These are phyloP conservation scores for Wilhelminamyces savonicus DNA, from an alignment of 805 yeast species.

Conservation along the genomic window DNA sequence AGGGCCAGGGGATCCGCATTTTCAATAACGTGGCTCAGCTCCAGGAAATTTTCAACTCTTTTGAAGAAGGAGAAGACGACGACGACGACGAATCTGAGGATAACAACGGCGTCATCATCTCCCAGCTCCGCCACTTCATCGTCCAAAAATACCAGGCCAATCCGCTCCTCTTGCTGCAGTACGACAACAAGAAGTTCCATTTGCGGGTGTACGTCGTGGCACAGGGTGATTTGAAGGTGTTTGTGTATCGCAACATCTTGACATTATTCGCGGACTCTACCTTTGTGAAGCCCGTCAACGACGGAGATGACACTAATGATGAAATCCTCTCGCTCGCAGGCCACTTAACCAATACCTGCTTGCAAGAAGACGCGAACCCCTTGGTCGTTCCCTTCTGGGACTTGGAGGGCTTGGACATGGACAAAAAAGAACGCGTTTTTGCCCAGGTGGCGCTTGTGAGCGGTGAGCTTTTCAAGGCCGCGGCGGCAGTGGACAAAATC, in stretches of 20 bases:
- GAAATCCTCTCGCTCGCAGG: constrained; percentile 48
- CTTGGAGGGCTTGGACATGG: constrained; percentile 32
- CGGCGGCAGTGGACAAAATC: constrained; percentile 70
- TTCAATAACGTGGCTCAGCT: constrained; percentile 74
- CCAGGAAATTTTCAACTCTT: constrained; percentile 76
- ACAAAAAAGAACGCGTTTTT: constrained; percentile 37
- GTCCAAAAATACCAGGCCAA: constrained; percentile 72
- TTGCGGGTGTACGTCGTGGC: constrained; percentile 79
- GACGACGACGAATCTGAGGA: constrained; percentile 52
- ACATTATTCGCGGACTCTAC: constrained; percentile 67
- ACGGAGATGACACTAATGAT: constrained; percentile 13
- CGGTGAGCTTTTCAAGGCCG: constrained; percentile 74
- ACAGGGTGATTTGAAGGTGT: constrained; percentile 68
- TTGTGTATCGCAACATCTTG: constrained; percentile 73
- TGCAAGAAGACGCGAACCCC: constrained; percentile 52
- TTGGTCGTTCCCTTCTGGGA: constrained; percentile 63
- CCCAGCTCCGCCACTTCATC: constrained; percentile 85
- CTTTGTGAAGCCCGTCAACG: constrained; percentile 32
- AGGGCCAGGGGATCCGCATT: constrained; percentile 90
- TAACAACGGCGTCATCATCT: constrained; percentile 66
- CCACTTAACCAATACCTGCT: constrained; percentile 91
- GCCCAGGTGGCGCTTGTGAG: constrained; percentile 54
- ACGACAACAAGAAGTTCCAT: constrained; percentile 76
- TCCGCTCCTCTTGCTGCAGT: constrained; percentile 61
- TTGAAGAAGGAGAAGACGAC: constrained; percentile 66